A percentile compares a stretch with the other conserved stretches of the same genome.
phyloP scores from a whole-genome alignment of 140 eudicot species.

The Eryngium alpinum region DNA sequence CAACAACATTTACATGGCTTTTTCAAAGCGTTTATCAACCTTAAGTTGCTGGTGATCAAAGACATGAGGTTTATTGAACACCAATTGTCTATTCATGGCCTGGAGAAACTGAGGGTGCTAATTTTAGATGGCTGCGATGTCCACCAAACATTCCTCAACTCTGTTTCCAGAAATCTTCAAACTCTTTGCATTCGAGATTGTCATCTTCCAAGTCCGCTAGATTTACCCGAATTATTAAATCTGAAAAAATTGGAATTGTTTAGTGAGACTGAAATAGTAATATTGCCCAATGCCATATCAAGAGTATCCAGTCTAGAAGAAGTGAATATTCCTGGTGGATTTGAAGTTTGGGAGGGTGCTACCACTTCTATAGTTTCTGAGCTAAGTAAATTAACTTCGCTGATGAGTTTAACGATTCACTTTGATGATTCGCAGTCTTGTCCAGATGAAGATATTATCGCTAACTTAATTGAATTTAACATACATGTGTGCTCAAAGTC shows the following conservation, averaged over 20 bases:
- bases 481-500: not conserved
- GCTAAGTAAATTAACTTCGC: not conserved
- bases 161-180: not conserved
- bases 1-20: not conserved
- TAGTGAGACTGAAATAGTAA: not conserved
- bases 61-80: too few species aligned
- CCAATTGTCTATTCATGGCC: not conserved
- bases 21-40: not conserved
- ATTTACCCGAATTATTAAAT: not conserved
- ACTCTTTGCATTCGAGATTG: not conserved
- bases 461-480: not conserved
- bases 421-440: not conserved
- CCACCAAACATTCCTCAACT: not conserved
- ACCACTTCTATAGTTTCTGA: not conserved
- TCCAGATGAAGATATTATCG: not conserved
- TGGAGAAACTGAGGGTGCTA: not conserved
- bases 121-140: not conserved
- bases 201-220: not conserved
- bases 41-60: not conserved
- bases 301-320: slow-evolving; percentile 2
- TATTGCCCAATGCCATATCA: not conserved
- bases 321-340: not conserved
- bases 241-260: slow-evolving; percentile 7
- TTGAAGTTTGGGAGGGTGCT: not conserved
- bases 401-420: not conserved